phyloP scores from a whole-genome alignment of 345 rosid species.

The Bruguiera sexangula region DNA sequence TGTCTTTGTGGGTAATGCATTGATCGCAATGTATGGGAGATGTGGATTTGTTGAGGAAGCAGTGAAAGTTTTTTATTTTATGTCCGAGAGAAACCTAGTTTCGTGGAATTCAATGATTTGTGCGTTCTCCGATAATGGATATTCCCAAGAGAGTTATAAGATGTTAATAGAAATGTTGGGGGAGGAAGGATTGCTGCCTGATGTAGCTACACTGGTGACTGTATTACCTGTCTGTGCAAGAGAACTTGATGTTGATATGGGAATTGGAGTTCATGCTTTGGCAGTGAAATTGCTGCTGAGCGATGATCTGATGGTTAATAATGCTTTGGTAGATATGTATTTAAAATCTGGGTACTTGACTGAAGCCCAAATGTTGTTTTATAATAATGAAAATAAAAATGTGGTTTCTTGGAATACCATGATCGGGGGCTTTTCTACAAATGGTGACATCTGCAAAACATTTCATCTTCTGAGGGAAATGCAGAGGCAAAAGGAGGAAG shows the following conservation, averaged over 20 bases:
- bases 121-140: conserved; percentile 47
- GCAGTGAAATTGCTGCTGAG: conserved; percentile 48
- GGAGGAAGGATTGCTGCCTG: conserved; percentile 39
- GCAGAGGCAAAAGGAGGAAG: conserved; percentile 29
- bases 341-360: conserved; percentile 51
- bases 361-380: conserved; percentile 44
- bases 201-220: conserved; percentile 55
- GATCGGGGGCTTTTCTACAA: conserved; percentile 42
- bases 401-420: conserved; percentile 65
- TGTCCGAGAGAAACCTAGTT: conserved; percentile 53
- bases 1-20: conserved; percentile 58
- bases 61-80: conserved; percentile 37
- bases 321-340: conserved; percentile 62
- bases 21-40: conserved; percentile 53
- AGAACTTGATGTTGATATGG: conserved; percentile 39
- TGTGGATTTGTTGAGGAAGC: conserved; percentile 44
- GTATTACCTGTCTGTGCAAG: conserved; percentile 50
- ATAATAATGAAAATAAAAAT: conserved; percentile 37
- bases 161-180: conserved; percentile 43
- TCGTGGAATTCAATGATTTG: conserved; percentile 65
- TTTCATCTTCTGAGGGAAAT: conserved; percentile 45
- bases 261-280: conserved; percentile 52
- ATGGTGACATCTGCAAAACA: conserved; percentile 34
- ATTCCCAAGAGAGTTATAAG: conserved; percentile 32
- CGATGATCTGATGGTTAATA: conserved; percentile 47